Base-by-base conservation (phyloP, 345 rosid species). In the Sapria himalayana region DNA sequence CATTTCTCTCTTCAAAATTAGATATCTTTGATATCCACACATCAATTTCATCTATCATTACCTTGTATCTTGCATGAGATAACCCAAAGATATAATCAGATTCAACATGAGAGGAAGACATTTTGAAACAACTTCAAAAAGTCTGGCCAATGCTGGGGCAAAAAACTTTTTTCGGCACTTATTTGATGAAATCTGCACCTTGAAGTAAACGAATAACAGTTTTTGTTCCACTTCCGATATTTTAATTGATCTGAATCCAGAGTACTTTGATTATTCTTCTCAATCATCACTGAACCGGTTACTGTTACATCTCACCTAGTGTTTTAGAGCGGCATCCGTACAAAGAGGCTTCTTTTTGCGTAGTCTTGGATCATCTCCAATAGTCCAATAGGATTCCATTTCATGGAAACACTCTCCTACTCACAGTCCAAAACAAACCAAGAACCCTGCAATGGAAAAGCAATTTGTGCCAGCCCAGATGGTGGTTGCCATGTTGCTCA, bases 401-500 rank as follows among this genome's bases (percentile, higher is more conserved):
- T 25, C 93, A 89, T 16, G 98, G 95, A 0, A 82, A 82, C 59
- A 56, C 75, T 48, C 69, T 89, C 40, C 67, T 62, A 29, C 52
- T 68, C 66, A 0, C 54, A 58, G 43, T 76, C 85, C 1, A 65
- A 76, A 6, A 58, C 64, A 5, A 93, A 95, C n/a, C 71, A 54
- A 10, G 95, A 94, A 9, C 98, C 98, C 0, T 94, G 98, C 4
- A 95, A 89, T 11, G 98, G 95, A 22, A 82, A 94, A 0, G 95
- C 93, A 14, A 73, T 89, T 36, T 72, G 98, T 15, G 98, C 95
- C 0, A 91, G 86, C 1, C 95, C 95, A 0, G 81, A 79, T 27
- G 98, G 95, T 3, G 98, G 98, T 6, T 79, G 92, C 56, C 74
- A 91, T 25, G 93, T 89, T 16, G 98, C 84, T 0, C 98, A 89